phyloP scores from a whole-genome alignment of 192 early-diverging fungal species.

The Geranomyces michiganensis region DNA sequence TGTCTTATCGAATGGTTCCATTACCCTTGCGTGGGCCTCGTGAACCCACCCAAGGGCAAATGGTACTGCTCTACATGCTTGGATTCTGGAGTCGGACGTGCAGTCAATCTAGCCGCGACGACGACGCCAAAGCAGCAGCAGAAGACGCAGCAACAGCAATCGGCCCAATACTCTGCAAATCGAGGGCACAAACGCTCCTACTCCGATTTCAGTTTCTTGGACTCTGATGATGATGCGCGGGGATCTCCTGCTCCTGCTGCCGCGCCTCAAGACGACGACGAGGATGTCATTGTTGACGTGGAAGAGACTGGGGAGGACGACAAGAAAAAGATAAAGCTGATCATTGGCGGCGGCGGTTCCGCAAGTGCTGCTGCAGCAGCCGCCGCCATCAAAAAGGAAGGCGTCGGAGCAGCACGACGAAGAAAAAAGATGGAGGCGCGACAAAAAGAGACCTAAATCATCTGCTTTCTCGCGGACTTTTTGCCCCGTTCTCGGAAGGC shows the following conservation, averaged over 20 bases:
- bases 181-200: neutral
- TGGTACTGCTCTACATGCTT: constrained; percentile 88
- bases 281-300: constrained; percentile 17
- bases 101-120: neutral
- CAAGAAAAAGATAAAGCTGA: constrained; percentile 7
- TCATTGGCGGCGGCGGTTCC: neutral
- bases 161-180: too few relatives aligned
- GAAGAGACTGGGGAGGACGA: constrained; percentile 22
- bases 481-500: too few relatives aligned
- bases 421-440: constrained; percentile 15
- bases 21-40: constrained; percentile 87
- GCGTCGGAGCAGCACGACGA: neutral
- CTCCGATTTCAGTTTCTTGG: constrained; percentile 8
- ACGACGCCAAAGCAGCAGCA: too few relatives aligned
- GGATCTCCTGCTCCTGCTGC: neutral
- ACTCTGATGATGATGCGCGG: neutral
- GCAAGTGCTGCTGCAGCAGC: neutral
- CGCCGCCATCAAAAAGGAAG: neutral
- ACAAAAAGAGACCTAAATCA: neutral
- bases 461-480: too few relatives aligned
- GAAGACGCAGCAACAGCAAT: too few relatives aligned
- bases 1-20: constrained; percentile 99
- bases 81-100: constrained; percentile 10
- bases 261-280: neutral
- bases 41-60: constrained; percentile 83